Base-by-base conservation (phyloP, 768 basidiomycete genomes). In the Phylloporus sp. region DNA sequence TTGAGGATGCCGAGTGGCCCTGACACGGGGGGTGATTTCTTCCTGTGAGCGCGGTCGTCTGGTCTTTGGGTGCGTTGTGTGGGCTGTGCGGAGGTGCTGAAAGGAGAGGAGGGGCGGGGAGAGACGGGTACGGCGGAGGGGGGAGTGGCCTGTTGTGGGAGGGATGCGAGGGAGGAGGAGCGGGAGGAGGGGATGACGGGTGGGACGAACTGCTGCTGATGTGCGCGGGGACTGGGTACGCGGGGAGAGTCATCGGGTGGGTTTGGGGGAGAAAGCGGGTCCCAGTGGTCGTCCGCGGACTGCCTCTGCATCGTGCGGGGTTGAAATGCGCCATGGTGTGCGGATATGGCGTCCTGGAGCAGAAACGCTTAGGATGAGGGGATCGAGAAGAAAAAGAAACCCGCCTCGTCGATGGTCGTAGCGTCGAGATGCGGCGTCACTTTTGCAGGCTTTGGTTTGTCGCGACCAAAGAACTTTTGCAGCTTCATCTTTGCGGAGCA, bases 391-490 rank as follows among this genome's bases (percentile, higher is more conserved):
- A n/a, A n/a, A n/a, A n/a, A n/a, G n/a, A n/a, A n/a, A 65, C 63
- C 34, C 27, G 40, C 64, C 48, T 65, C 64, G 49, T 67, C 64
- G n/a, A 65, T 65, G 52, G 49, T 40, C 14, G 53, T 39, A 44
- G 48, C 49, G 31, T 54, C 59, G 34, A 39, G 54, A 48, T 62
- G 63, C 45, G 51, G 61, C 17, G 49, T 62, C 18, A 62, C 56
- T 44, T 63, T 70, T 9, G 67, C 45, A 22, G 59, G 47, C 60
- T 74, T 79, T 45, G 59, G 53, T 56, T 78, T 82, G 60, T 71
- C 73, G 43, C 75, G 68, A 21, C 70, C 69, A 48, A 84, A 83
- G 34, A 84, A 64, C 67, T 75, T 82, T 55, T 63, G 62, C 0
- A 63, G 40, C 70, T 77, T 82, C 81, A 82, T 83, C 29, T n/a